Base-by-base conservation (phyloP, 495 filamentous ascomycete species). In the Xylaria castorea region DNA sequence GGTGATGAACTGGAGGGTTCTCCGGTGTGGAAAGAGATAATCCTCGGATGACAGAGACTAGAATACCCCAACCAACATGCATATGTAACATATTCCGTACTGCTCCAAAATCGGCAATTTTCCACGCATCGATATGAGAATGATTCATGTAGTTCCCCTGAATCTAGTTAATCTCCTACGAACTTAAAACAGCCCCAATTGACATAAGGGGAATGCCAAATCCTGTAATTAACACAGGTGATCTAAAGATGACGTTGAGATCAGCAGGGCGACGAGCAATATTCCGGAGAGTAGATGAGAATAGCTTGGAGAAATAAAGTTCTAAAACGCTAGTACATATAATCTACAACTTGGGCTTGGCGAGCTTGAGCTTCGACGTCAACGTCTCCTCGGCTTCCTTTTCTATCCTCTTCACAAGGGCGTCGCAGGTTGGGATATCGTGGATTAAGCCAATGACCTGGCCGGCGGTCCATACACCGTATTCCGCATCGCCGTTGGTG, bases 401-500 rank as follows among this genome's bases (percentile, higher is more conserved):
- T 79, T 91, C 89, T 68, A 91, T 90, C 63, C 89, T 83, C 65
- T 79, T 82, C 5, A 90, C 67, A 18, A 91, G 81, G 1, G 77
- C 85, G 63, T 82, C 84, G 74, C 89, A 91, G 3, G 87, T 88
- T 20, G 89, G 89, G 38, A 91, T 90, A 72, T 91, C 89, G 66
- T 91, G 84, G 68, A 91, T 91, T 32, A 91, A 78, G n/a, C 89
- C 89, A 73, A 91, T 91, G 48, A 90, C 89, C 73, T 90, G 88
- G 5, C 89, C 89, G 25, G 89, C 89, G 50, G 89, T 91, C 89
- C 89, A 91, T 66, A 91, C 95, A 48, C 95, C 95, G 81, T 89
- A 94, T 74, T 99, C 92, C 71, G 92, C 87, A 78, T 99, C 96
- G 44, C 96, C 96, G 75, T 94, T 97, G 58, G 94, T 74, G 81